phyloP scores from a whole-genome alignment of 192 early-diverging fungal species.

The Irineochytrium annulatum region DNA sequence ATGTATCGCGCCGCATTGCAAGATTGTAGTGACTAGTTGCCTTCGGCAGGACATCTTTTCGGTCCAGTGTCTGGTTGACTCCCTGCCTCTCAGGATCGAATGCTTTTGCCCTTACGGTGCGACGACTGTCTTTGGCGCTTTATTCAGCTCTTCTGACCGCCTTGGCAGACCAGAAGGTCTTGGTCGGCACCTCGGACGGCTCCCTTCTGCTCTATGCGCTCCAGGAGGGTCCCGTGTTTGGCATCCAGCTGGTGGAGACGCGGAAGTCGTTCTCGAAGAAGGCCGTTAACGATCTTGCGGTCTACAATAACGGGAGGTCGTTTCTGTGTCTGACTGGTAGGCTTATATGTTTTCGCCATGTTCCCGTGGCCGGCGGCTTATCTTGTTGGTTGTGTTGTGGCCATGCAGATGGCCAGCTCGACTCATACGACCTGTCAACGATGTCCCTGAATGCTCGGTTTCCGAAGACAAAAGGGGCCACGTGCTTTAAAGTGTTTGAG shows the following conservation, averaged over 20 bases:
- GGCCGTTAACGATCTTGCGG: conserved; percentile 20
- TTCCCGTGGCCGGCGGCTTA: neutral
- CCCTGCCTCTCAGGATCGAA: conserved; percentile 34
- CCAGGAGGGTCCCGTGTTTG: conserved; percentile 39
- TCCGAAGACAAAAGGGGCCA: conserved; percentile 14
- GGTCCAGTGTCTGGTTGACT: conserved; percentile 35
- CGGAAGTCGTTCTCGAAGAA: conserved; percentile 24
- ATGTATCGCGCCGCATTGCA: too few species aligned
- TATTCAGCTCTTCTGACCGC: neutral
- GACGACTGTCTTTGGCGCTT: neutral
- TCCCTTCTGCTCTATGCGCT: conserved; percentile 43
- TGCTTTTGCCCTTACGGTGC: conserved; percentile 21
- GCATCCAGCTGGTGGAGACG: conserved; percentile 33
- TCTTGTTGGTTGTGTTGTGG: too few species aligned
- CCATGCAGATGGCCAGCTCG: conserved; percentile 72
- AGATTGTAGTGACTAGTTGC: too few species aligned
- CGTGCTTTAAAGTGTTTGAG: neutral
- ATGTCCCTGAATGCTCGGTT: conserved; percentile 27
- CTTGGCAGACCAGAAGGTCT: conserved; percentile 22
- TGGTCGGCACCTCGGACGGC: conserved; percentile 38
- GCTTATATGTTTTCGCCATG: neutral
- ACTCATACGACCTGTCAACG: conserved; percentile 69
- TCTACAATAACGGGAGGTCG: conserved; percentile 9
- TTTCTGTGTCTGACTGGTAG: neutral
- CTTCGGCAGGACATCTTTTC: conserved; percentile 41